Base-by-base conservation (phyloP, 768 basidiomycete genomes). In the Mycena galopus region DNA sequence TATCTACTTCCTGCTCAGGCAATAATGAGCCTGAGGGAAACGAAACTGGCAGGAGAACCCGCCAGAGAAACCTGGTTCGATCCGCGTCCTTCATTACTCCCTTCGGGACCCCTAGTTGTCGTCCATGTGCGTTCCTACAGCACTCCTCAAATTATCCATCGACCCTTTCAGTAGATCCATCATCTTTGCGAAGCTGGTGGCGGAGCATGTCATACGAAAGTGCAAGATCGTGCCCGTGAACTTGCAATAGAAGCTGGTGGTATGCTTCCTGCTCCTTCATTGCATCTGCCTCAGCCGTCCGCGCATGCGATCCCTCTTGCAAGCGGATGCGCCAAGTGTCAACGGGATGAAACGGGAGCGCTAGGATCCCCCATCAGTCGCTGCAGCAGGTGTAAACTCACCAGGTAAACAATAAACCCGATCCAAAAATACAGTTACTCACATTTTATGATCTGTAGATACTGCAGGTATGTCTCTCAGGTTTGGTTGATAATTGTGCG, bases 151-250 rank as follows among this genome's bases (percentile, higher is more conserved):
- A 10, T 50, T 10, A 2, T 42, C 8, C 11, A 53, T 27, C 19
- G 12, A 33, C 6, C 17, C 27, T n/a, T 12, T n/a, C 21, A 17
- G n/a, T n/a, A 74, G 73, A 70, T 74, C 23, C 73, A 74, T 33
- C 69, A 71, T 7, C 69, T 74, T 17, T 74, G 69, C 32, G 73
- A 67, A 57, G 69, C 69, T 4, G 67, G 61, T 21, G 69, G 69
- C 19, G 69, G 73, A 12, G 27, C 73, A n/a, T 74, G 73, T 23
- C 73, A 74, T 17, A 58, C 35, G 14, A 69, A 30, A 23, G 73
- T 71, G 11, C 58, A 74, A 21, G 39, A 37, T 9, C 60, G 53
- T 3, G 57, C 57, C 10, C 69, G 65, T 19, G 63, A 74, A 14
- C 73, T 51, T 35, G 72, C 72, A 10, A 32, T 69, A 2, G 53